Evolutionary conservation across 352 stramenopile genomes (phyloP).

Genomic region (Globisporangium irregulare): DNA sequence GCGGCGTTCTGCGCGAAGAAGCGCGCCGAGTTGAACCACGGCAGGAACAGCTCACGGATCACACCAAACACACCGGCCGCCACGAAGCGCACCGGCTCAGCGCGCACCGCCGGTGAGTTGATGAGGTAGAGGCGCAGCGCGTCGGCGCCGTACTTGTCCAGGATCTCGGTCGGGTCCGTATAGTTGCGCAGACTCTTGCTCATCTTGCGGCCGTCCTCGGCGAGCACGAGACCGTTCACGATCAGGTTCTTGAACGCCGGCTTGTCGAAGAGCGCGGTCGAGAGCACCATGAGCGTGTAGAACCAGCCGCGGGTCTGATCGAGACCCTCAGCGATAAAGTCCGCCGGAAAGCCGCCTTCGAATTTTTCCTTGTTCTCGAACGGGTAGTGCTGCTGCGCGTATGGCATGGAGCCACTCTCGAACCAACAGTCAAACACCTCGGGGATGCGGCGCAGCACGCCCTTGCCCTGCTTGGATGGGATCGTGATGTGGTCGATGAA

Average conservation of each 20-base stretch:
- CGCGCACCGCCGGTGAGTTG: slow-evolving; percentile 99
- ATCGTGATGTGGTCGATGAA: slow-evolving; percentile 98
- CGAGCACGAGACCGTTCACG: slow-evolving; percentile 99
- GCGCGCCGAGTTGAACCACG: slow-evolving; percentile 99
- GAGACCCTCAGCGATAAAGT: slow-evolving; percentile 99
- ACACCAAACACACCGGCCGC: slow-evolving; percentile 95
- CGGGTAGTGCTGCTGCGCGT: slow-evolving; percentile 99
- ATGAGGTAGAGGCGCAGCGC: slow-evolving; percentile 99
- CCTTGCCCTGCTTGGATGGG: slow-evolving; percentile 92
- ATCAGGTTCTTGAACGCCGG: slow-evolving; percentile 99
- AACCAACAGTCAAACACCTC: slow-evolving; percentile 99
- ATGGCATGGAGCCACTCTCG: slow-evolving; percentile 99
- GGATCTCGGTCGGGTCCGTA: slow-evolving; percentile 92
- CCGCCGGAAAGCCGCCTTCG: slow-evolving; percentile 95
- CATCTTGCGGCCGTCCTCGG: slow-evolving; percentile 99
- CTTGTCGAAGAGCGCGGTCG: slow-evolving; percentile 98
- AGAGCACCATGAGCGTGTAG: slow-evolving; percentile 99
- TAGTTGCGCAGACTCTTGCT: slow-evolving; percentile 99
- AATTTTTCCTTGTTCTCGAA: slow-evolving; percentile 99
- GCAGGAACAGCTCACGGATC: slow-evolving; percentile 98
- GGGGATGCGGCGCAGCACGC: slow-evolving; percentile 78
- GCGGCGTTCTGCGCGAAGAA: slow-evolving; percentile 98
- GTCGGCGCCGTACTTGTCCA: slow-evolving; percentile 98
- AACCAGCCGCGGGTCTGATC: slow-evolving; percentile 99
- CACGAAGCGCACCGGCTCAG: slow-evolving; percentile 97